Percentiles rank a stretch among this genome's conserved stretches.
These are phyloP conservation scores for Coprinopsis cinerea DNA, from an alignment of 768 basidiomycete species.

Conservation along the genomic window DNA sequence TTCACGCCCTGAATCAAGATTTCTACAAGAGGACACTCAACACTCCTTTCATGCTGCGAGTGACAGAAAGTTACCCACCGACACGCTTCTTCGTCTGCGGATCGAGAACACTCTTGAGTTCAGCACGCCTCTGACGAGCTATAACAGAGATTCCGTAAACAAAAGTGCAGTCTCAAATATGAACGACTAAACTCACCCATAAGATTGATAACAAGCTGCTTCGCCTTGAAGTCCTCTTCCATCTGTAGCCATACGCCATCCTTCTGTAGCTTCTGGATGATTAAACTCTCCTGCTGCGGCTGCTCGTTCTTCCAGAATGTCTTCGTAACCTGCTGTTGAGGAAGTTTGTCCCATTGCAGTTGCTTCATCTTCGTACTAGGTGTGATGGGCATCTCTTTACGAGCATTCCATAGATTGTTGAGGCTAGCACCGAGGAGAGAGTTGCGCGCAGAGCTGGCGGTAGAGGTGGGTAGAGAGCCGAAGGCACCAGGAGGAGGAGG, in stretches of 20 bases:
- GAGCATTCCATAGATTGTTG: conserved; percentile 48
- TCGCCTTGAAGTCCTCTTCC: conserved; percentile 97
- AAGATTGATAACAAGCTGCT: conserved; percentile 86
- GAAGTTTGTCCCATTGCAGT: conserved; percentile 97
- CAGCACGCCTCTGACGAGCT: conserved; percentile 83
- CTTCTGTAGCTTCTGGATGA: conserved; percentile 72
- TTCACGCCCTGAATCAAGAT: conserved; percentile 88
- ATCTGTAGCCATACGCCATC: conserved; percentile 94
- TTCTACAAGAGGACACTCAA: conserved; percentile 41
- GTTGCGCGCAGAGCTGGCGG: conserved; percentile 45
- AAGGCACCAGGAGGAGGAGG: conserved; percentile 23
- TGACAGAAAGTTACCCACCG: conserved; percentile 46
- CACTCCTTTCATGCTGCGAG: neutral
- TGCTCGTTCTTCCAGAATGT: conserved; percentile 82
- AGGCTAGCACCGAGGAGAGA: conserved; percentile 59
- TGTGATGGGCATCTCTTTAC: conserved; percentile 82
- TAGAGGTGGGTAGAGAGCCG: conserved; percentile 30
- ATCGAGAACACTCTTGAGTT: conserved; percentile 87
- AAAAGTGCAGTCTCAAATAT: neutral
- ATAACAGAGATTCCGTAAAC: conserved; percentile 13
- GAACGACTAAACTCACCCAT: conserved; percentile 52
- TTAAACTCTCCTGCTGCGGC: conserved; percentile 66
- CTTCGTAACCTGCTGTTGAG: conserved; percentile 76
- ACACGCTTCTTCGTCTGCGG: conserved; percentile 89
- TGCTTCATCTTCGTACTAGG: conserved; percentile 95